These are phyloP conservation scores for Aspergillus phoenicis DNA, from an alignment of 2,329 filamentous ascomycete species.

Conservation along the genomic window DNA sequence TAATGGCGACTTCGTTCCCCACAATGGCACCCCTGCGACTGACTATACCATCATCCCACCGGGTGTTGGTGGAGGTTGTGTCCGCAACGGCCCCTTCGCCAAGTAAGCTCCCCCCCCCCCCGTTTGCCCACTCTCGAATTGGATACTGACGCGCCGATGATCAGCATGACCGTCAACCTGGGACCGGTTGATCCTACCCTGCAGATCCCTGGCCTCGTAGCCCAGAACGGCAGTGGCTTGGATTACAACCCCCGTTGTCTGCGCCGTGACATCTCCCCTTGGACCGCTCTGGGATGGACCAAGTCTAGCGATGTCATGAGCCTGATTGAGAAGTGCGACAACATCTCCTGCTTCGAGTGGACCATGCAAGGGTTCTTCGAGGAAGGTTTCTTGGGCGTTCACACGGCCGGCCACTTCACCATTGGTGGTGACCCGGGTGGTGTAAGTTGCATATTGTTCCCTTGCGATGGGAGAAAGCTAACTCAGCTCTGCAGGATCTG, in stretches of 20 bases:
- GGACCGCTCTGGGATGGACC: constrained; percentile 22
- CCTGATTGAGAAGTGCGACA: constrained; percentile 23
- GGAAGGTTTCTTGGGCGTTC: constrained; percentile 45
- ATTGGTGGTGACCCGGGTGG: constrained; percentile 48
- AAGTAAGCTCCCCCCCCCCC: not conserved
- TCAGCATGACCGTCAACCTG: constrained; percentile 33
- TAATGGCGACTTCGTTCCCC: constrained; percentile 43
- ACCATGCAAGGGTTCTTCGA: constrained; percentile 25
- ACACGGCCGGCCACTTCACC: constrained; percentile 51
- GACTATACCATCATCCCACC: constrained; percentile 37
- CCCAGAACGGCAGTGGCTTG: constrained; percentile 23
- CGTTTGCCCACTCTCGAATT: not conserved
- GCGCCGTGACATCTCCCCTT: constrained; percentile 29
- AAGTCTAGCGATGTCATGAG: constrained; percentile 21
- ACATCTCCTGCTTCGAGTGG: constrained; percentile 28
- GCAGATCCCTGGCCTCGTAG: constrained; percentile 15
- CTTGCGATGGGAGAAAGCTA: no score
- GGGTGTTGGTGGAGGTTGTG: constrained; percentile 19
- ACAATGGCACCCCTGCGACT: constrained; percentile 23
- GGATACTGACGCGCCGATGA: not conserved
- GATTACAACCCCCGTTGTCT: constrained; percentile 38
- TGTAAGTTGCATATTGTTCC: constrained; percentile 15
- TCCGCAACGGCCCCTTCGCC: constrained; percentile 2
- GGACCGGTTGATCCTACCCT: constrained; percentile 30
- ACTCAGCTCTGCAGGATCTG: constrained; percentile 6